Evolutionary conservation across 179 eudicot species (phyloP).

Genomic region (Corrigiola litoralis): DNA sequence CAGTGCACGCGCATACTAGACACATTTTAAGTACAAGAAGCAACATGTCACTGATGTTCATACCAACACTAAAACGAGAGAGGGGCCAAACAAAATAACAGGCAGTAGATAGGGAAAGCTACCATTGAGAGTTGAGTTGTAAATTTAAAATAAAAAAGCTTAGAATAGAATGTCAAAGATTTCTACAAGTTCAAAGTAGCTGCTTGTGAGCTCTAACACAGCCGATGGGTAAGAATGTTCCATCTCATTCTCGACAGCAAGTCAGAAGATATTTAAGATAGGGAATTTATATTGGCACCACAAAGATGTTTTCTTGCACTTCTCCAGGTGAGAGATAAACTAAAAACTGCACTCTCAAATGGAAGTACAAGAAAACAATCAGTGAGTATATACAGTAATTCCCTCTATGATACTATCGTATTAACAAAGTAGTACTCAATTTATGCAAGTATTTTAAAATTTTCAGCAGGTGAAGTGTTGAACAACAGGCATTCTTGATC

Average conservation of each 20-base stretch:
- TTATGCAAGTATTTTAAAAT: not conserved
- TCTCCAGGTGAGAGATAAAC: too few species aligned
- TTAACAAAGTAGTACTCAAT: too few species aligned
- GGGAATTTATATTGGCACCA: too few species aligned
- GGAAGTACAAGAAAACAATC: too few species aligned
- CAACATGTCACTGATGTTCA: not conserved
- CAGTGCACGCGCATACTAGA: constrained; percentile 72
- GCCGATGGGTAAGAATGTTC: too few species aligned
- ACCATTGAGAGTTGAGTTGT: not conserved
- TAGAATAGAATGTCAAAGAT: not conserved
- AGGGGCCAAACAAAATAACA: not conserved
- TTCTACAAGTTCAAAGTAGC: not conserved
- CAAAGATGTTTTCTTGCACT: too few species aligned
- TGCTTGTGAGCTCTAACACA: too few species aligned
- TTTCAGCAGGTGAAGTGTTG: not conserved
- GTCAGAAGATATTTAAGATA: too few species aligned
- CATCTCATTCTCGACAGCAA: too few species aligned
- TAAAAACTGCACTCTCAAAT: too few species aligned
- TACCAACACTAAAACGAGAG: not conserved
- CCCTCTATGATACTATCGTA: too few species aligned
- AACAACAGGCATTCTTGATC: not conserved
- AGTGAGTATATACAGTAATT: too few species aligned
- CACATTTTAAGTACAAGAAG: not conserved
- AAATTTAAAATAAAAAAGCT: not conserved
- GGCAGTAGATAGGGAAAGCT: not conserved